Base-by-base conservation (phyloP, 2,329 filamentous ascomycete genomes). In the Sclerotinia nivalis region DNA sequence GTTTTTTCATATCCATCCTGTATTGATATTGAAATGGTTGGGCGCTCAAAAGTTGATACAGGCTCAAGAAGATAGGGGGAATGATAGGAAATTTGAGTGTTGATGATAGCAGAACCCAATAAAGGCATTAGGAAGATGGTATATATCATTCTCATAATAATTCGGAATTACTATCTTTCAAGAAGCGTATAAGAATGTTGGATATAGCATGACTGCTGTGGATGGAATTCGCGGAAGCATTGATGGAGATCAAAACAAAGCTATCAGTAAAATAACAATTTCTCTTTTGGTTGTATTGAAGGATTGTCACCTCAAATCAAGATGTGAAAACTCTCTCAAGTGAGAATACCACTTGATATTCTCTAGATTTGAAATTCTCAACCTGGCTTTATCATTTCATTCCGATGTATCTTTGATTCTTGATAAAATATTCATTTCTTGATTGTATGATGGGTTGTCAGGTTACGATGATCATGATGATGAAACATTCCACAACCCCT, bases 401-500 rank as follows among this genome's bases (percentile, higher is more conserved):
- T 15, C 31, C 28, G 37, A 34, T 18, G 2, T n/a, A 50, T 18
- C 4, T 25, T 34, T 31, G 15, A 62, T 37, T 9, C 43, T 37
- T 15, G 47, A 20, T 20, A 31, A 37, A 25, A 34, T 25, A 37
- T 34, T 47, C 7, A 49, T 37, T 45, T 45, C 28, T 18, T 25
- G 20, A 25, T 25, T 50, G 9, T 61, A 15, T 62, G 28, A n/a
- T 34, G 60, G 60, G 45, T 50, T 37, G 13, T 50, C 22, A 20
- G 45, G 45, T 50, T 34, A 28, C 45, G 25, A 62, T 50, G 28
- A 50, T 34, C 12, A 37, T 20, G 13, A 10, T 12, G 37, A 60
- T 60, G 56, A 60, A 60, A 45, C 56, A 45, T 60, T 60, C 15
- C 37, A 45, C n/a, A 60, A 2, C 37, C 56, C 56, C 56, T 62